Base-by-base conservation (phyloP, 1,284 basidiomycete genomes). In the Ceratobasidium papillatum region DNA sequence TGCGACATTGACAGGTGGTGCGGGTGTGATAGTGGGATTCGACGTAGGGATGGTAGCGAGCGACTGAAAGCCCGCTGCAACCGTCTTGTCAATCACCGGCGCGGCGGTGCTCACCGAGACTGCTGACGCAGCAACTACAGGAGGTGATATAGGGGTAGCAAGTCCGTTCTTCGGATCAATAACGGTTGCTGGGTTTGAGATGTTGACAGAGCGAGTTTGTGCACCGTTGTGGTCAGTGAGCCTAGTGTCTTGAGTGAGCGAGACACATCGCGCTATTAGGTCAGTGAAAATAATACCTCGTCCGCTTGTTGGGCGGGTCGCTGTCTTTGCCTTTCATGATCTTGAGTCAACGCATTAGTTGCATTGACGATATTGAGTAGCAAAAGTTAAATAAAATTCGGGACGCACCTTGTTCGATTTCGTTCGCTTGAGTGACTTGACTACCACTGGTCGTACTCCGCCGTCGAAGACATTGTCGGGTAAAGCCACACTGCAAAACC, bases 391-490 rank as follows among this genome's bases (percentile, higher is more conserved):
- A 59, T 22, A n/a, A 30, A 59, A 56, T 22, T 19, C 5, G n/a
- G 19, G 56, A 82, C 89, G 81, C 84, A 94, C 93, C 89, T 95
- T 95, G 77, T 85, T 82, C 49, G 88, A 87, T 81, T 95, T 94
- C 76, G 86, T 83, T n/a, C 89, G 86, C 79, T 89, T 87, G 77
- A 90, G 85, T 1, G 86, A 86, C 69, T 86, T 85, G 76, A 89
- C 89, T 19, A 88, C 87, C 77, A 59, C 68, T 19, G 91, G 91
- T 52, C 90, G 90, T 82, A 91, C 91, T 73, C 92, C 92, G 64
- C 88, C 87, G 65, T 93, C 94, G 79, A 94, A 95, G 41, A 95
- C 92, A 77, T 92, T 89, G 77, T 94, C 93, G 14, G 94, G 94
- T 69, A 96, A 84, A 9, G 86, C 84, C 64, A 91, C 85, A 78